Evolutionary conservation across 495 filamentous ascomycete species (phyloP).

Genomic region (Pyrenula aspistea): DNA sequence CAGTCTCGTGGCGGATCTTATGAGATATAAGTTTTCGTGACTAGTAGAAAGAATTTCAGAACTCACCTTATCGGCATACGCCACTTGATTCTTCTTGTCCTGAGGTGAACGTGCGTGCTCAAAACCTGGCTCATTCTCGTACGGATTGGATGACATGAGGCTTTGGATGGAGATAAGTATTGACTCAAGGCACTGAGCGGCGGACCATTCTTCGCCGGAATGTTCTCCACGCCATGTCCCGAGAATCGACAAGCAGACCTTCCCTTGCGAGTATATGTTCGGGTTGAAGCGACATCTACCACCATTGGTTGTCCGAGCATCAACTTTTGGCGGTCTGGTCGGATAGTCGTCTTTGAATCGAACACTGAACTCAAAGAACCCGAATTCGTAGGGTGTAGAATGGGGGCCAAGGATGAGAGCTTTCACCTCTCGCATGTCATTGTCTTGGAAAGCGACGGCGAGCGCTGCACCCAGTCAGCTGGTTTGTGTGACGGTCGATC

Average conservation of each 20-base stretch:
- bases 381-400: constrained; percentile 92
- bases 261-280: constrained; percentile 86
- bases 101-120: constrained; percentile 55
- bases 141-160: constrained; percentile 86
- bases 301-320: constrained; percentile 70
- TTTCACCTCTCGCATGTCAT: constrained; percentile 76
- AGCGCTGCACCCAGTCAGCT: no score
- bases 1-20: constrained; percentile 83
- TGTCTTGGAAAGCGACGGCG: constrained; percentile 73
- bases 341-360: constrained; percentile 58
- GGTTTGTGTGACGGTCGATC: background rate
- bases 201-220: constrained; percentile 81
- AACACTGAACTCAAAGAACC: constrained; percentile 73
- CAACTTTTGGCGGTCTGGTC: constrained; percentile 64
- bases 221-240: constrained; percentile 89
- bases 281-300: constrained; percentile 88
- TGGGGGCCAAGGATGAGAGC: constrained; percentile 88
- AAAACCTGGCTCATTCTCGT: constrained; percentile 92
- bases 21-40: background rate
- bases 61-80: constrained; percentile 79
- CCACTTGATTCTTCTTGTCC: constrained; percentile 62
- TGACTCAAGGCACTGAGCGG: constrained; percentile 89
- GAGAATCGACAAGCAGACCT: constrained; percentile 71
- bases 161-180: constrained; percentile 93
- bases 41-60: background rate